These are phyloP conservation scores for Grosmannia huntii DNA, from an alignment of 2,329 filamentous ascomycete genomes.

Conservation along the genomic window DNA sequence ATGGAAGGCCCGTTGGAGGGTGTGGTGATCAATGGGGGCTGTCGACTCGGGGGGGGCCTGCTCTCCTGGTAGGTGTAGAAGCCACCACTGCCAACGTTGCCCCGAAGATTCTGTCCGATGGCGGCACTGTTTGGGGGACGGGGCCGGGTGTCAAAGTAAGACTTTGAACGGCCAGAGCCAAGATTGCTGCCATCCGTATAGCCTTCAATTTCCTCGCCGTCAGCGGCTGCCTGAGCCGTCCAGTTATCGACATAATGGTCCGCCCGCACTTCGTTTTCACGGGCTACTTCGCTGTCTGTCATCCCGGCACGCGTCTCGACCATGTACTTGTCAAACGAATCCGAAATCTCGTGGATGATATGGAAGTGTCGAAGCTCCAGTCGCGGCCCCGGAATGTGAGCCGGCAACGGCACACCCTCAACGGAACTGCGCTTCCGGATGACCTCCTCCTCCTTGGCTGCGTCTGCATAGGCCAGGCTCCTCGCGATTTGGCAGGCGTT, in stretches of 20 bases:
- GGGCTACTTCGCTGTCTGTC: not conserved
- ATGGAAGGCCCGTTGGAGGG: not conserved
- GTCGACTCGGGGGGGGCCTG: not conserved
- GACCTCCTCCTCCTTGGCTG: not conserved
- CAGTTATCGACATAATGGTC: not conserved
- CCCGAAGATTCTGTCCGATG: not conserved
- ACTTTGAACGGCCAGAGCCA: not conserved
- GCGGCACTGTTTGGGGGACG: not conserved
- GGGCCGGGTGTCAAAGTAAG: not conserved
- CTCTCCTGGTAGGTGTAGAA: not conserved
- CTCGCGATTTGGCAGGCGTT: slow-evolving; percentile 20
- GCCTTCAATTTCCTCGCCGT: not conserved
- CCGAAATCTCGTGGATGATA: not conserved
- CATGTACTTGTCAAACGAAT: slow-evolving; percentile 7
- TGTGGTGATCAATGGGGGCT: not conserved
- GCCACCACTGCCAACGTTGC: not conserved
- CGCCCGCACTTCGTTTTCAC: not conserved
- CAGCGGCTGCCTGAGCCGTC: not conserved
- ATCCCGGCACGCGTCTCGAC: not conserved
- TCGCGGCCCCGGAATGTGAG: not conserved
- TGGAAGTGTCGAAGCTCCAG: not conserved
- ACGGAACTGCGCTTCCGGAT: not conserved
- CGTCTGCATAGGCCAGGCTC: slow-evolving; percentile 8
- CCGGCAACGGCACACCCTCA: not conserved
- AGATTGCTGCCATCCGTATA: not conserved